Base-by-base conservation (phyloP, 2,329 filamentous ascomycete species). In the Piedraia hortae region DNA sequence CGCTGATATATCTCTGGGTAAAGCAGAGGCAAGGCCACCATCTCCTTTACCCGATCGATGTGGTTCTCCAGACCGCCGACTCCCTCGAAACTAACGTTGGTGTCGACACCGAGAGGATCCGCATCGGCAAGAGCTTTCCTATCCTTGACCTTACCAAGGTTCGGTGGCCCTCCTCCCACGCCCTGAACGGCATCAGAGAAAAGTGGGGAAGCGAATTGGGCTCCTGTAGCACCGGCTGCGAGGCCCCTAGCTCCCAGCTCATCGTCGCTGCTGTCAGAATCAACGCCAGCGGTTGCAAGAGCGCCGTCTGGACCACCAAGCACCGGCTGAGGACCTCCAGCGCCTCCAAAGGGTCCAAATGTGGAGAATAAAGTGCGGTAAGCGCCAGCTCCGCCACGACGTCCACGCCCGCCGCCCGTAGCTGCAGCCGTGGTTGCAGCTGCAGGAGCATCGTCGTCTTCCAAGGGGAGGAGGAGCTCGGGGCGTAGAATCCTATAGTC, bases 1-100 rank as follows among this genome's bases (percentile, higher is more conserved):
- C 67, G 68, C 31, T 69, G 58, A 44, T 93, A 97, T 18, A 93
- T 65, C 44, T 97, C 85, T 0, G 85, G 85, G 38, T 97, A 97
- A 4, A 93, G 59, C 10, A 97, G 52, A 2, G 85, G 85, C 28
- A 97, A 58, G 32, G 82, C 73, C 10, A 97, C 82, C 85, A 97
- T 97, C 48, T 97, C 85, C 46, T 97, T 93, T 29, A 97, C 56
- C 44, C 91, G 77, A 41, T 91, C 78, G 40, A 97, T 91, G 41
- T 93, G 82, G 16, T 75, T 70, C 41, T 89, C 68, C 19, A 97
- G 51, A 18, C 85, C 85, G 38, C 85, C 85, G 25, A 97, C 80
- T 32, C 80, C 75, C 43, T 74, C 82, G 42, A 97, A 91, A 39
- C 80, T 80, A 29, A 97, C 77, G 37, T 65, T 82, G 39, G 82